Percentiles rank a stretch among this genome's conserved stretches.
These are phyloP conservation scores for Beta corolliflora DNA, from an alignment of 179 eudicot genomes.

Conservation along the genomic window DNA sequence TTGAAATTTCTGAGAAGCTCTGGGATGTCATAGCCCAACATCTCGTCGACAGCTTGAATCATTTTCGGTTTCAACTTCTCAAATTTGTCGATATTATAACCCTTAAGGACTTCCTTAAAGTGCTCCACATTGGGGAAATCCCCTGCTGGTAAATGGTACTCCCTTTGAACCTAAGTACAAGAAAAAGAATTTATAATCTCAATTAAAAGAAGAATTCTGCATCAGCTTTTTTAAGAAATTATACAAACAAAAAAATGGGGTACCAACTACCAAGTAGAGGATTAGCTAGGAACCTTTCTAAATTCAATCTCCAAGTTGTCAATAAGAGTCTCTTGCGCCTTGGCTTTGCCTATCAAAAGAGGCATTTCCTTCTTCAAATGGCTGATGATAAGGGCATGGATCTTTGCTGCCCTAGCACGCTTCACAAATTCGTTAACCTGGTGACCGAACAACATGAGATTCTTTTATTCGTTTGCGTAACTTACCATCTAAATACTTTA, in stretches of 20 bases:
- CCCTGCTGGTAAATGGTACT: slow-evolving; percentile 30
- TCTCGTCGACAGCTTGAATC: slow-evolving; percentile 35
- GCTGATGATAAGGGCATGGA: slow-evolving; percentile 86
- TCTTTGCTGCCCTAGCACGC: slow-evolving; percentile 95
- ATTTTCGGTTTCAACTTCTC: slow-evolving; percentile 32
- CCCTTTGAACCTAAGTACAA: slow-evolving; percentile 23
- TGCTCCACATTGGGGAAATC: slow-evolving; percentile 30
- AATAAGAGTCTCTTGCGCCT: slow-evolving; percentile 68
- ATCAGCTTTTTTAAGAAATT: background rate
- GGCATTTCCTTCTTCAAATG: slow-evolving; percentile 98
- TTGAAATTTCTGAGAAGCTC: slow-evolving; percentile 30
- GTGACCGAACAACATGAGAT: slow-evolving; percentile 8
- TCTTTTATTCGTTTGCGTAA: background rate
- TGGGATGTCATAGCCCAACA: slow-evolving; percentile 33
- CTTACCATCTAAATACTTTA: background rate
- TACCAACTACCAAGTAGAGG: background rate
- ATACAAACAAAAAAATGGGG: background rate
- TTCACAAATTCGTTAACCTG: slow-evolving; percentile 97
- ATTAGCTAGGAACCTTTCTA: slow-evolving; percentile 54
- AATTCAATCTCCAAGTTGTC: slow-evolving; percentile 74
- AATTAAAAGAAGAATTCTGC: background rate
- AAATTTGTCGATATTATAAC: slow-evolving; percentile 32
- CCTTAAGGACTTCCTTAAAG: slow-evolving; percentile 27
- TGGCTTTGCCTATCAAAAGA: slow-evolving; percentile 77
- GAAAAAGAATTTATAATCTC: background rate